Evolutionary conservation across 257 asterid genomes (phyloP).

Genomic region (Solanum medicagineum): DNA sequence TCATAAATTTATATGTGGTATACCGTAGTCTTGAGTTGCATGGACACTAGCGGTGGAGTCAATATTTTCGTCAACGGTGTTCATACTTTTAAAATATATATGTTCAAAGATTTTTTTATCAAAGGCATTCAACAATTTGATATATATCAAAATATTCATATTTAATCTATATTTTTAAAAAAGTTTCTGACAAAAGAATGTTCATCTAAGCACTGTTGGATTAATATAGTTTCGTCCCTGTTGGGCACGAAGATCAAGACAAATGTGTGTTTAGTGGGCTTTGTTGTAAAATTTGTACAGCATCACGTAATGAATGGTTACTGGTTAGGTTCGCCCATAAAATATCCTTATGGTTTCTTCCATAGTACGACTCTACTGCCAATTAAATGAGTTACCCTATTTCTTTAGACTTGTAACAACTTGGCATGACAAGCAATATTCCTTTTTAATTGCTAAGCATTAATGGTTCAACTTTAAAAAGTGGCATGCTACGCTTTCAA

Average conservation of each 20-base stretch:
- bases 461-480: not conserved
- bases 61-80: too few species aligned
- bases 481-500: not conserved
- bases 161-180: too few species aligned
- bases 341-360: not conserved
- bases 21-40: not conserved
- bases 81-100: too few species aligned
- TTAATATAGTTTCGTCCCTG: fast-evolving
- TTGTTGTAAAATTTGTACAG: not conserved
- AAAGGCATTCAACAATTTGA: too few species aligned
- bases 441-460: not conserved
- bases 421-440: not conserved
- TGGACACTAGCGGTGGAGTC: too few species aligned
- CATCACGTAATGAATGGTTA: not conserved
- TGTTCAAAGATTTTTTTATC: too few species aligned
- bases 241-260: not conserved
- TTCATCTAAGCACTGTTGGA: fast-evolving
- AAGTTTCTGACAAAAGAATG: too few species aligned
- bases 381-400: not conserved
- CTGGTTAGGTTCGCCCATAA: not conserved
- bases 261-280: not conserved
- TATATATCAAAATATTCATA: too few species aligned
- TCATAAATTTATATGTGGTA: not conserved
- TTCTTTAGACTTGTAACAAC: not conserved
- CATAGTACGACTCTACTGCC: not conserved